Conservation (phyloP, 495 filamentous ascomycete species). For the Penicillium angulare region DNA sequence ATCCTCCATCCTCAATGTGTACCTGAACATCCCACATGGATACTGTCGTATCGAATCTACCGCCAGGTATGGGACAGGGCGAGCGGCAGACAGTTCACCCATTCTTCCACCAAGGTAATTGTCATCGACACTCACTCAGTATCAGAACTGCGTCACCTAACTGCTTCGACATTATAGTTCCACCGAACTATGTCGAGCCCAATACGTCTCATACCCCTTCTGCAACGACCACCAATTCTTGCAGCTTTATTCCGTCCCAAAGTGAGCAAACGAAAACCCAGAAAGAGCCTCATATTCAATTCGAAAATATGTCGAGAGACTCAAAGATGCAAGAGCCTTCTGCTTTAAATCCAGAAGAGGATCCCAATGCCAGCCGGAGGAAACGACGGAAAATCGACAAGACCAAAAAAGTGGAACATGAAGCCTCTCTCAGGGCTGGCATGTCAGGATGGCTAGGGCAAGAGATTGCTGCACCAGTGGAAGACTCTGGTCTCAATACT, state of each 20-base stretch:
- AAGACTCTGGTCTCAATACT: background rate
- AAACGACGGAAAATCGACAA: slow-evolving; percentile 54
- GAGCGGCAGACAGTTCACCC: slow-evolving; percentile 42
- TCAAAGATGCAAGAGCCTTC: background rate
- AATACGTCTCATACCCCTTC: background rate
- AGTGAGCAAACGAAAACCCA: background rate
- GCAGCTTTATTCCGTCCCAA: background rate
- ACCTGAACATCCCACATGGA: slow-evolving; percentile 18
- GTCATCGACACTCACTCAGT: background rate
- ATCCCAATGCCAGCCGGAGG: slow-evolving; percentile 41
- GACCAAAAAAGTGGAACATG: slow-evolving; percentile 15
- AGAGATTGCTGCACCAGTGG: background rate
- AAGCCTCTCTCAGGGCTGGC: slow-evolving; percentile 4
- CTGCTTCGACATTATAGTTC: too few species aligned
- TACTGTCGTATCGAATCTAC: slow-evolving; percentile 22
- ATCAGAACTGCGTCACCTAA: slow-evolving; percentile 1
- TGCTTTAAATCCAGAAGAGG: slow-evolving; percentile 27
- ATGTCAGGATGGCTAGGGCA: slow-evolving; percentile 24
- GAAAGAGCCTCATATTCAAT: background rate
- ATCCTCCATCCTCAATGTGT: too few species aligned
- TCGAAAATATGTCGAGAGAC: too few species aligned
- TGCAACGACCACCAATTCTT: background rate
- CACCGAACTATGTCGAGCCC: background rate
- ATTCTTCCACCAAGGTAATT: slow-evolving; percentile 41
- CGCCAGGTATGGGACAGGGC: slow-evolving; percentile 42